Evolutionary conservation across 2,329 filamentous ascomycete genomes (phyloP).

Genomic region (Arthroderma sp.): DNA sequence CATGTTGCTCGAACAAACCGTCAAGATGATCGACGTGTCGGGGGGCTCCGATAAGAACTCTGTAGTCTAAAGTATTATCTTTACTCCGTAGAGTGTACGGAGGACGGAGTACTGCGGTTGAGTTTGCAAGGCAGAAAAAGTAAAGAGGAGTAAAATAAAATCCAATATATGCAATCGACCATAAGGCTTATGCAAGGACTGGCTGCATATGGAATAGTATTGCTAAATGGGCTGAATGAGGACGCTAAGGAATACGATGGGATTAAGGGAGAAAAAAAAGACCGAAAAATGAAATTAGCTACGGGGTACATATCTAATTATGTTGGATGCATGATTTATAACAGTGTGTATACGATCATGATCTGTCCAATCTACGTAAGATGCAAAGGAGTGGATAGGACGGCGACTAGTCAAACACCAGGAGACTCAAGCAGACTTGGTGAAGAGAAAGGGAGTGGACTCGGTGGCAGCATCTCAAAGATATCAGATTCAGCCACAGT

Average conservation of each 20-base stretch:
- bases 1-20: neutral
- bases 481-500: neutral
- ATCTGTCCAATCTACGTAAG: neutral
- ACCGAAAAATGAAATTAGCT: neutral
- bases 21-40: neutral
- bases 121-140: neutral
- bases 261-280: neutral
- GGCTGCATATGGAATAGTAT: neutral
- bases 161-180: neutral
- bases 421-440: neutral
- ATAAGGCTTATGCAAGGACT: constrained; percentile 1
- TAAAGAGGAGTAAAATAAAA: neutral
- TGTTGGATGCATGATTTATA: neutral
- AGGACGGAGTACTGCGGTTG: too few relatives aligned
- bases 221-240: neutral
- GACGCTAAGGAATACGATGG: neutral
- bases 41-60: neutral
- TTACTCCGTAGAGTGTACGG: too few relatives aligned
- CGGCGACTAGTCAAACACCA: neutral
- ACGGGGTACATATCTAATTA: neutral
- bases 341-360: neutral
- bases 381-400: neutral
- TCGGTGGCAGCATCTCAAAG: too few relatives aligned
- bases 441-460: neutral
- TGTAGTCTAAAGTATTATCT: neutral